Evolutionary conservation across 345 rosid species (phyloP), one percentile per base, ranked within the genome.

Genomic region (Camelina sativa): DNA sequence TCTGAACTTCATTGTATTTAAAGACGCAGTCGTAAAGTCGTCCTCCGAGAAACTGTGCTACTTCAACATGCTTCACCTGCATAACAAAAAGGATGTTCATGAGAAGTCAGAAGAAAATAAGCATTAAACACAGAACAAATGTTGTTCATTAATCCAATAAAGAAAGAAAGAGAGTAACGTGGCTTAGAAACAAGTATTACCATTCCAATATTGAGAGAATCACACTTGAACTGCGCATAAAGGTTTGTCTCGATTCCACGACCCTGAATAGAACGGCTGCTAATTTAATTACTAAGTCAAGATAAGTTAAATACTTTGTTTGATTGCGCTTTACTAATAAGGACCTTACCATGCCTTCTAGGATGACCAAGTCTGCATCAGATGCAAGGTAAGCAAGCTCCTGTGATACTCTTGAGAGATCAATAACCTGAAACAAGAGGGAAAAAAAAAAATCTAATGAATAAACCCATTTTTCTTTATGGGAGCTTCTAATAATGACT

Each of bases 181-280:
- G 50, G 6, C 50, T 5, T 3, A 28, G 30, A 28, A n/a, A 47
- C n/a, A 40, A 75, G 10, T 57, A 32, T 55, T 34, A 95, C 99
- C 99, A 92, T 95, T 71, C 90, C 98, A 13, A 96, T 91, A 83
- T 96, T 96, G 62, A 96, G 84, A 67, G 99, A 92, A 80, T 92
- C 99, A 44, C 98, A 92, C 80, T 88, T 92, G 66, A 96, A 96
- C 81, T 85, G 93, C 11, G 98, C 97, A 64, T 96, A 89, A 41
- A 96, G 97, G 75, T 96, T 96, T 38, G 98, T 96, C 88, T 96
- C 98, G 65, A 92, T 92, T 54, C 96, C 99, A 54, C 97, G 98
- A 60, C 99, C 99, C 98, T 96, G 87, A 80, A 65, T 61, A 65
- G 13, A 75, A 67, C 19, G 1, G n/a, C n/a, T n/a, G n/a, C n/a